Percentiles rank a stretch among this genome's conserved stretches.
Evolutionary conservation across 78 protist species (phyloP).

Genomic region (Tieghemostelium lacteum): DNA sequence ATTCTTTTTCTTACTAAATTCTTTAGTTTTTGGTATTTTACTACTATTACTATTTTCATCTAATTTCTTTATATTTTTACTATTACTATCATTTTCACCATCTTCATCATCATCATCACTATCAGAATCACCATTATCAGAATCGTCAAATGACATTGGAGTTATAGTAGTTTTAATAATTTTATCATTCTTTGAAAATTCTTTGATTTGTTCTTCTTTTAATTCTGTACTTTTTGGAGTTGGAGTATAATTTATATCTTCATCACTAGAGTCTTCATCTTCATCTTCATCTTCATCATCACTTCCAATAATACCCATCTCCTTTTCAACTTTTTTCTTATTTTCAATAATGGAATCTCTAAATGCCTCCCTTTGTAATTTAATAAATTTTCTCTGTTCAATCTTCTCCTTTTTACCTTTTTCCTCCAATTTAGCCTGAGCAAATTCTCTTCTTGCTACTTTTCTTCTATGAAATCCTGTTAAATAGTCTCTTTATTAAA

Average conservation of each 20-base stretch:
- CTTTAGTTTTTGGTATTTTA: not conserved
- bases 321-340: slow-evolving; percentile 11
- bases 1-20: not conserved
- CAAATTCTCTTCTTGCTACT: slow-evolving; percentile 67
- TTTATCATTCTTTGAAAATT: slow-evolving; percentile 18
- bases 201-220: not conserved
- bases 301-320: not conserved
- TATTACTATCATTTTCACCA: not conserved
- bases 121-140: slow-evolving; percentile 29
- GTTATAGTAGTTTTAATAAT: slow-evolving; percentile 15
- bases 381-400: slow-evolving; percentile 62
- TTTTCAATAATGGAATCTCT: slow-evolving; percentile 47
- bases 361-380: slow-evolving; percentile 63
- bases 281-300: slow-evolving; percentile 45
- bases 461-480: slow-evolving; percentile 78
- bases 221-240: not conserved
- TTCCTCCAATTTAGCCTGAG: slow-evolving; percentile 10
- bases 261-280: not conserved
- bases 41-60: not conserved
- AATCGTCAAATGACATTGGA: slow-evolving; percentile 11
- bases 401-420: slow-evolving; percentile 40
- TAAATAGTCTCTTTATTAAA: slow-evolving; percentile 36
- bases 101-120: not conserved
- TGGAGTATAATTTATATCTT: too few relatives aligned
- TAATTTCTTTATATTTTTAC: not conserved